Conservation (phyloP, 2,329 filamentous ascomycete species). For the Cordyceps cateniannulata region DNA sequence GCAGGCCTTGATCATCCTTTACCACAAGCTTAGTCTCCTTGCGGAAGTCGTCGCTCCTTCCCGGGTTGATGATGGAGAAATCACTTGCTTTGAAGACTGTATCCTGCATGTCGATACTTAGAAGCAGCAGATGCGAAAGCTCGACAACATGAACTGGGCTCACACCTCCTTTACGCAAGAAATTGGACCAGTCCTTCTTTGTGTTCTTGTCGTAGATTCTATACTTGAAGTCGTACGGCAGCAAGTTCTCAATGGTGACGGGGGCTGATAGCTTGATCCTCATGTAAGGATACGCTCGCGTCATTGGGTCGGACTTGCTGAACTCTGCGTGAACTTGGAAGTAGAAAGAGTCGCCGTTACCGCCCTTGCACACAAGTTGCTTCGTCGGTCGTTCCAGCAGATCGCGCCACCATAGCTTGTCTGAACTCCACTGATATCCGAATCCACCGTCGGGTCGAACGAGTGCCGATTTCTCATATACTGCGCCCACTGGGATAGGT, state of each 20-base stretch:
- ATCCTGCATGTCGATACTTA: constrained; percentile 96
- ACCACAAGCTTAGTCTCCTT: constrained; percentile 73
- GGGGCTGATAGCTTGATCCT: constrained; percentile 84
- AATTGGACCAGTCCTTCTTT: constrained; percentile 98
- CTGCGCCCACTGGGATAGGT: constrained; percentile 86
- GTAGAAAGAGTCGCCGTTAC: constrained; percentile 85
- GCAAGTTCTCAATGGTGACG: constrained; percentile 85
- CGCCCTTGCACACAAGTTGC: constrained; percentile 82
- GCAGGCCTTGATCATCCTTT: constrained; percentile 76
- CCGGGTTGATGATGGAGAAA: constrained; percentile 94
- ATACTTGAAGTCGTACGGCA: constrained; percentile 99
- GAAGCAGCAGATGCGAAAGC: constrained; percentile 81
- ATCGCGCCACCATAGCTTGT: constrained; percentile 89
- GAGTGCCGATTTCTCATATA: constrained; percentile 80
- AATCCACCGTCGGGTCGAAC: constrained; percentile 92
- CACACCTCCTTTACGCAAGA: constrained; percentile 89
- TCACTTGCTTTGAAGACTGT: constrained; percentile 92
- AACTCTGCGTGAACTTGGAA: constrained; percentile 90
- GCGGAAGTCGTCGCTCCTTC: constrained; percentile 78
- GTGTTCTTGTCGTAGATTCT: constrained; percentile 98
- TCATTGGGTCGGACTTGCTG: constrained; percentile 76
- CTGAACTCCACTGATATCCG: constrained; percentile 89
- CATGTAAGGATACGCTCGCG: constrained; percentile 90
- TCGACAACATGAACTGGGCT: constrained; percentile 97
- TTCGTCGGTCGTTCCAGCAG: constrained; percentile 76